A percentile compares a stretch with the other conserved stretches of the same genome.
Conservation (phyloP, 805 yeast genomes). For the Starmera quercuum region DNA sequence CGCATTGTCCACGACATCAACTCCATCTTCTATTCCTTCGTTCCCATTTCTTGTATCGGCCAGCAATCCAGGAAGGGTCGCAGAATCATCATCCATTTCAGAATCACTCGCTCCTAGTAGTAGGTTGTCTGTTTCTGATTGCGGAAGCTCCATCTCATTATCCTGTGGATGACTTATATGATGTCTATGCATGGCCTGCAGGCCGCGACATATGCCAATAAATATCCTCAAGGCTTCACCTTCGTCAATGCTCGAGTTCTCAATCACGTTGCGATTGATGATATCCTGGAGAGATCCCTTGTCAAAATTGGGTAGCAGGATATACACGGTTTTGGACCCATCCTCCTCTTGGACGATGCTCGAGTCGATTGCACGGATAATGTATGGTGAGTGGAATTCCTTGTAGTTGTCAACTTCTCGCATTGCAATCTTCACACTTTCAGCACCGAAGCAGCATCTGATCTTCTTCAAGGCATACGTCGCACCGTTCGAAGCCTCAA, state of each 20-base stretch:
- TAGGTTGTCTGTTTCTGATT: too few species aligned
- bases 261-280: constrained; percentile 57
- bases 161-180: constrained; percentile 7
- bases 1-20: not conserved
- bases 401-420: constrained; percentile 71
- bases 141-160: too few species aligned
- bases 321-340: constrained; percentile 73
- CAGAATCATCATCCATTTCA: too few species aligned
- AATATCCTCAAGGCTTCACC: constrained; percentile 53
- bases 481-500: constrained; percentile 39
- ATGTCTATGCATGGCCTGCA: constrained; percentile 60
- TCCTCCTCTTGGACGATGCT: constrained; percentile 64
- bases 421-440: constrained; percentile 66
- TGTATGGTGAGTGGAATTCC: constrained; percentile 59
- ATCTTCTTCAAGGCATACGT: constrained; percentile 77
- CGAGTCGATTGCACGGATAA: constrained; percentile 66
- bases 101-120: too few species aligned
- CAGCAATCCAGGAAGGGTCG: too few species aligned
- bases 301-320: constrained; percentile 71
- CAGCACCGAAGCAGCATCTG: constrained; percentile 80
- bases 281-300: constrained; percentile 73
- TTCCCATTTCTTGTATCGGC: not conserved
- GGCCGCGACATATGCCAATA: constrained; percentile 65
- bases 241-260: constrained; percentile 48
- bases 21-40: not conserved